Base-by-base conservation (phyloP, 2,329 filamentous ascomycete genomes). In the Balansia obtecta region DNA sequence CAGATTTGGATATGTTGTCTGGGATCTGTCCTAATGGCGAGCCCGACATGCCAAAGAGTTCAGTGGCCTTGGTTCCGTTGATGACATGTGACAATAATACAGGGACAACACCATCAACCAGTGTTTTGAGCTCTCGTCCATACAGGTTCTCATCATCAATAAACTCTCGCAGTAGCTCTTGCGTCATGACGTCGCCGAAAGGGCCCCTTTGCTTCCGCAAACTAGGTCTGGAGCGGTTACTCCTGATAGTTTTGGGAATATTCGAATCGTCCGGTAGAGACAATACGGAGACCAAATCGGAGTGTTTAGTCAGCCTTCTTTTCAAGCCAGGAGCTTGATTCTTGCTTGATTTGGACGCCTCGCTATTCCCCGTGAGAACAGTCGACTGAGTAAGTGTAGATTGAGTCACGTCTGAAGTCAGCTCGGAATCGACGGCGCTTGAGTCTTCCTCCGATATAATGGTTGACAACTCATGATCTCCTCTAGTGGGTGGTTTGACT, bases 91-190 rank as follows among this genome's bases (percentile, higher is more conserved):
- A 88, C 48, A 98, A 71, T 2, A 98, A 76, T 2, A 97, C 91
- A 0, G 93, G 93, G 50, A 98, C 87, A 20, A 98, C 91, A 50
- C 93, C 93, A 59, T 95, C 90, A 8, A 97, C 90, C 33, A 98
- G 70, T 0, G 93, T 96, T 62, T 89, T 88, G 33, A 98, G 75
- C 66, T 98, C 93, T 50, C 90, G 80, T 67, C 85, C 84, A 62
- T 97, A 98, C 57, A 93, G 85, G 43, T 79, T 72, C 66, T 98
- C 93, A 58, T 97, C 93, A 5, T 85, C 79, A 11, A 79, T 74
- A 55, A 98, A 82, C 61, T 95, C 89, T 48, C 77, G 75, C 64
- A 97, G 76, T 18, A 97, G 71, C 55, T 91, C 88, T 20, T 79
- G 74, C 11, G 88, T 74, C 1, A 84, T 90, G 40, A 85, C 81